These are phyloP conservation scores for Vararia minispora DNA, from an alignment of 768 basidiomycete genomes.

Conservation along the genomic window DNA sequence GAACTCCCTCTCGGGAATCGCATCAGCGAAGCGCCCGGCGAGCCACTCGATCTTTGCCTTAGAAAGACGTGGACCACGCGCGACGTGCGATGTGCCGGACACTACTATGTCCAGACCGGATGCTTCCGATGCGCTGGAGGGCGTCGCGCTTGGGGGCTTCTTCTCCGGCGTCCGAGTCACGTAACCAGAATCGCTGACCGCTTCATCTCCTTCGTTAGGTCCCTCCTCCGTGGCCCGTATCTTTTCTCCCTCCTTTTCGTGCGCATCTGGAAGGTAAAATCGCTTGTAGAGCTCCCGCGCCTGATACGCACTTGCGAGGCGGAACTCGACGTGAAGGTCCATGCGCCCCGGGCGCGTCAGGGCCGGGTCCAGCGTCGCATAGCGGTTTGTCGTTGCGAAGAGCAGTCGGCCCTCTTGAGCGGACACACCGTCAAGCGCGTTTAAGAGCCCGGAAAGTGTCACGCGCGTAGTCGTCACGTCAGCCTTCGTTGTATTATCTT, in stretches of 20 bases:
- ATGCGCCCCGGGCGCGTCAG: conserved; percentile 70
- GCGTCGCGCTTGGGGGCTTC: neutral
- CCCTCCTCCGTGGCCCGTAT: conserved; percentile 17
- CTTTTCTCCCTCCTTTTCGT: conserved; percentile 13
- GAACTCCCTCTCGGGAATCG: conserved; percentile 35
- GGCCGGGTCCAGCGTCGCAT: conserved; percentile 57
- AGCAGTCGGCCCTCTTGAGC: conserved; percentile 78
- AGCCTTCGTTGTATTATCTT: conserved; percentile 1
- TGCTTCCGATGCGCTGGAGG: neutral
- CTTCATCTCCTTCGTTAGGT: conserved; percentile 16
- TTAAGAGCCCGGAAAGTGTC: conserved; percentile 64
- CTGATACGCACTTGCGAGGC: conserved; percentile 60
- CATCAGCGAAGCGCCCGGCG: conserved; percentile 42
- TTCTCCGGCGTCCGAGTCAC: conserved; percentile 7
- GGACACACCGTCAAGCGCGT: conserved; percentile 69
- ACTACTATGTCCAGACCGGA: neutral
- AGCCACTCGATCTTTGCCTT: conserved; percentile 29
- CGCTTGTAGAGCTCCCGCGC: conserved; percentile 51
- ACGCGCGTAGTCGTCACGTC: conserved; percentile 23
- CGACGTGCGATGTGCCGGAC: conserved; percentile 4
- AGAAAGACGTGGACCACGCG: conserved; percentile 28
- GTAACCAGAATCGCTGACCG: conserved; percentile 12
- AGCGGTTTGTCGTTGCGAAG: conserved; percentile 74
- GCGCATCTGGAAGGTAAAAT: conserved; percentile 47
- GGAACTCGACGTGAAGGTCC: conserved; percentile 72